A percentile compares a stretch with the other conserved stretches of the same genome.
Conservation (phyloP, 2,329 filamentous ascomycete species). For the Ascosphaera aggregata region DNA sequence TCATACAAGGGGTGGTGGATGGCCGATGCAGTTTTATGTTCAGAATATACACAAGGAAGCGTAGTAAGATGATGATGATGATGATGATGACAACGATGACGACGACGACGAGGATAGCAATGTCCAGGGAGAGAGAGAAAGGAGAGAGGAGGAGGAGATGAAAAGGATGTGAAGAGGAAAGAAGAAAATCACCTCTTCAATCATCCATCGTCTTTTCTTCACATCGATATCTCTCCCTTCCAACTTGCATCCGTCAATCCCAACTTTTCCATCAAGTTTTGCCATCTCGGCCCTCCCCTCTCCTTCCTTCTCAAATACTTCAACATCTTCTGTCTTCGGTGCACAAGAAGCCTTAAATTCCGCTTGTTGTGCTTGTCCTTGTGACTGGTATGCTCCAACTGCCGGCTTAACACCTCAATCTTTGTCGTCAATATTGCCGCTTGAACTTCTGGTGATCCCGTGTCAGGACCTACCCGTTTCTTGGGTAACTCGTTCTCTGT, state of each 20-base stretch:
- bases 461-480: slow-evolving; percentile 67
- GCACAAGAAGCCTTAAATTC: slow-evolving; percentile 64
- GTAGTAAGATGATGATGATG: neutral
- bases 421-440: slow-evolving; percentile 87
- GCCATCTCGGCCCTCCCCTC: slow-evolving; percentile 74
- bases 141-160: neutral
- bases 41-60: too few species aligned
- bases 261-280: slow-evolving; percentile 59
- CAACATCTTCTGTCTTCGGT: slow-evolving; percentile 71
- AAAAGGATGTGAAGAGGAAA: neutral
- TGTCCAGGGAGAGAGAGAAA: too few species aligned
- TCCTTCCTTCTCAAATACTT: slow-evolving; percentile 76
- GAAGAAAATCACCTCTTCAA: slow-evolving; percentile 1
- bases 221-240: slow-evolving; percentile 69
- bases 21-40: too few species aligned
- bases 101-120: neutral
- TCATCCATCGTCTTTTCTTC: slow-evolving; percentile 10
- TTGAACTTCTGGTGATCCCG: slow-evolving; percentile 92
- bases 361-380: slow-evolving; percentile 91
- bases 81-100: neutral
- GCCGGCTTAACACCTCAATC: slow-evolving; percentile 58
- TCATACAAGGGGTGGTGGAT: too few species aligned
- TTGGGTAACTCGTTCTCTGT: slow-evolving; percentile 20
- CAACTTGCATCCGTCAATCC: slow-evolving; percentile 74
- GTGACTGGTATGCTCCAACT: slow-evolving; percentile 44